Evolutionary conservation across 257 asterid species (phyloP).

Genomic region (Parsonsia alboflavescens): DNA sequence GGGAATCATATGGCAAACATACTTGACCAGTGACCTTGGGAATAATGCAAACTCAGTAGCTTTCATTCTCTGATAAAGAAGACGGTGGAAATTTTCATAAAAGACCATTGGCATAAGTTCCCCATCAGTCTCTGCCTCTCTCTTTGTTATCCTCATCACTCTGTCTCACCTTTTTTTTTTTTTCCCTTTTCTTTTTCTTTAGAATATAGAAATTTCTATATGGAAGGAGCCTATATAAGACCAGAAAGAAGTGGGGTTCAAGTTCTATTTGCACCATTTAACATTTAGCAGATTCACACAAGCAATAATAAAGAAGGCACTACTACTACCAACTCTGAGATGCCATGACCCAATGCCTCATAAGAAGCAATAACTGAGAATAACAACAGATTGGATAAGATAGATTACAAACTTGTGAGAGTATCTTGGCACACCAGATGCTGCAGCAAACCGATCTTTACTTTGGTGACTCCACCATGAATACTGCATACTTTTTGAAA

Average conservation of each 20-base stretch:
- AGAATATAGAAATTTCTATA: too few relatives aligned
- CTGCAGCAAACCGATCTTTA: slow-evolving; percentile 56
- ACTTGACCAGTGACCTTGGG: background rate
- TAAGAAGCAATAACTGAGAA: background rate
- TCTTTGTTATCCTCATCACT: background rate
- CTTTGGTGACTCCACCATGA: slow-evolving; percentile 66
- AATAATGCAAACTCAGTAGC: background rate
- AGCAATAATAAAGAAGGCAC: background rate
- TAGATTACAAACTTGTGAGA: slow-evolving; percentile 65
- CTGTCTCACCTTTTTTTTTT: background rate
- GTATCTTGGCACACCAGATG: slow-evolving; percentile 77
- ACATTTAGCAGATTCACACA: background rate
- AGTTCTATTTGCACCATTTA: background rate
- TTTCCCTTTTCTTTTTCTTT: background rate
- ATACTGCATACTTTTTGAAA: slow-evolving; percentile 38
- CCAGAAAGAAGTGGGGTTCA: background rate
- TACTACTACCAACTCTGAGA: slow-evolving; percentile 3
- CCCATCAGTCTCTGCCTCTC: background rate
- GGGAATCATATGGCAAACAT: background rate
- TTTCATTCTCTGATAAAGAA: background rate
- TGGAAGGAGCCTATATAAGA: background rate
- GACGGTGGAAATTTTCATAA: background rate
- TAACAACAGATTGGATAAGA: slow-evolving; percentile 6
- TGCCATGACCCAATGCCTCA: background rate
- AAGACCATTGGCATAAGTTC: background rate